phyloP scores from a whole-genome alignment of 2,329 filamentous ascomycete species.

The Coniochaeta sp. region DNA sequence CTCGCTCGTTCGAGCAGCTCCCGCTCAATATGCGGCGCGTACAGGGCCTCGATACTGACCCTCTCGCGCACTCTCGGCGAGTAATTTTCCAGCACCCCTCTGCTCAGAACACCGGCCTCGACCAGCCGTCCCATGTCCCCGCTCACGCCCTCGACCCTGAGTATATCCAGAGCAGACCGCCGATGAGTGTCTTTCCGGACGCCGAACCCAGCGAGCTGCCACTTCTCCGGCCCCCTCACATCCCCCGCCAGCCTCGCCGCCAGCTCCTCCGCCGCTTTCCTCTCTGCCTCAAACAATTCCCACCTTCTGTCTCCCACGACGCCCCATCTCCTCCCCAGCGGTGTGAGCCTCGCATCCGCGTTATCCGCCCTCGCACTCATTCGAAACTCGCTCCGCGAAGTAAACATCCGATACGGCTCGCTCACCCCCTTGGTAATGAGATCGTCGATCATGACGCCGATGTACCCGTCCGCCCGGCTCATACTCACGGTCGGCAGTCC shows the following conservation, averaged over 20 bases:
- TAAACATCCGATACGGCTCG: conserved; percentile 98
- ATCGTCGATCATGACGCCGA: conserved; percentile 98
- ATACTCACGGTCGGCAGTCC: conserved; percentile 60
- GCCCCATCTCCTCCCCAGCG: conserved; percentile 67
- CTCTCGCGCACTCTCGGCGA: conserved; percentile 54
- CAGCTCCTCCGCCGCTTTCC: conserved; percentile 60
- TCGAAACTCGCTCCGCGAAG: conserved; percentile 87
- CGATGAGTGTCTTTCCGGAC: conserved; percentile 58
- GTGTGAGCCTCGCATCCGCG: conserved; percentile 79
- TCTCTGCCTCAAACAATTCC: conserved; percentile 59
- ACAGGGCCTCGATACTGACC: conserved; percentile 74
- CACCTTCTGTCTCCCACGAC: conserved; percentile 76
- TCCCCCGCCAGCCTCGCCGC: conserved; percentile 51
- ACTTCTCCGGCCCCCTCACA: conserved; percentile 52
- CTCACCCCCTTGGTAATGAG: conserved; percentile 93
- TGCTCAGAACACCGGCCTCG: conserved; percentile 40
- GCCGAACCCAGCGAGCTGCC: conserved; percentile 63
- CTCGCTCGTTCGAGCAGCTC: conserved; percentile 60
- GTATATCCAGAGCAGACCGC: conserved; percentile 71
- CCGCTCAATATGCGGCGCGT: conserved; percentile 76
- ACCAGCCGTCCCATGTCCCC: conserved; percentile 22
- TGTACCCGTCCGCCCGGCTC: conserved; percentile 83
- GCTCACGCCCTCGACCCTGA: conserved; percentile 57
- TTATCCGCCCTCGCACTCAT: conserved; percentile 92
- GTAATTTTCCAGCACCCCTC: conserved; percentile 48